A percentile compares a stretch with the other conserved stretches of the same genome.
These are phyloP conservation scores for Paramecium pentaurelia DNA, from an alignment of 73 alveolate species.

Conservation along the genomic window DNA sequence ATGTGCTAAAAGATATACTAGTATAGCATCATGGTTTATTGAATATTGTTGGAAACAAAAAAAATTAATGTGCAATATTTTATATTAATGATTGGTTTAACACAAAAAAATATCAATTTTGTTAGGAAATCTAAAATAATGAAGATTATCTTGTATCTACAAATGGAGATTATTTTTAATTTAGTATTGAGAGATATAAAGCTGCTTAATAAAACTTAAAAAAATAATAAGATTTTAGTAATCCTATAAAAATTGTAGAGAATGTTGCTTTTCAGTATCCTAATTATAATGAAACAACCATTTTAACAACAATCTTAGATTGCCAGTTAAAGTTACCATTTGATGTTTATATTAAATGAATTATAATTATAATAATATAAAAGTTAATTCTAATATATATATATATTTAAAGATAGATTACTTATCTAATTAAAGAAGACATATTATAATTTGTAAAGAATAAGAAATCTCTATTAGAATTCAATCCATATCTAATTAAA, in stretches of 20 bases:
- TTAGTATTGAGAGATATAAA: neutral
- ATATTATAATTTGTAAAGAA: no score
- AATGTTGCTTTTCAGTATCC: neutral
- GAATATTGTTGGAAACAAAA: neutral
- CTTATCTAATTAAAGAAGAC: no score
- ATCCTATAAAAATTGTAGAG: neutral
- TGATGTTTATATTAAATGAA: neutral
- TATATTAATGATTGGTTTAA: neutral
- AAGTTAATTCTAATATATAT: no score
- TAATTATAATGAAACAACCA: neutral
- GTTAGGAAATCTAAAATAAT: neutral
- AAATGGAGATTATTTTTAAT: conserved; percentile 8
- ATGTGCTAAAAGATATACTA: neutral
- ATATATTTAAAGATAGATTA: no score
- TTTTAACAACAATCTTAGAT: neutral
- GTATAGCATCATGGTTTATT: conserved; percentile 3
- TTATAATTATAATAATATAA: no score
- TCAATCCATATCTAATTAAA: no score
- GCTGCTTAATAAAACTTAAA: neutral
- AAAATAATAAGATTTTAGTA: neutral
- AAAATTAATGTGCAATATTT: neutral
- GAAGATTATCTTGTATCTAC: neutral
- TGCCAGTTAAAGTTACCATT: neutral
- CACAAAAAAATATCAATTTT: neutral
- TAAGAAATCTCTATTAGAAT: no score